Percentiles rank a stretch among this genome's conserved stretches.
These are phyloP conservation scores for Tricholoma saponaceum DNA, from an alignment of 768 basidiomycete species.

Conservation along the genomic window DNA sequence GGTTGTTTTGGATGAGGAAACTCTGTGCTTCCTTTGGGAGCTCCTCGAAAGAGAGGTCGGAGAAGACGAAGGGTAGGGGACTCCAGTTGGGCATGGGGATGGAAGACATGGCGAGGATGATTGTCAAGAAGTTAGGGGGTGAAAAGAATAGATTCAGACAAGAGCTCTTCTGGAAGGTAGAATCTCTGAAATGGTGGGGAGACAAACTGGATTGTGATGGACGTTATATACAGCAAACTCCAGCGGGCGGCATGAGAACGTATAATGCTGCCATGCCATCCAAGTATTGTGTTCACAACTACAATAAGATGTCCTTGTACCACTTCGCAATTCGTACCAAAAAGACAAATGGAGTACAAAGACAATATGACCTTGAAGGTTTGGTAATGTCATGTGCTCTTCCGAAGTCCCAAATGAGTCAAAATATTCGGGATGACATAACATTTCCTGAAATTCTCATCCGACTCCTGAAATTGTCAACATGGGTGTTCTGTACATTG, in stretches of 20 bases:
- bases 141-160: background rate
- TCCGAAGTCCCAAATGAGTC: too few relatives aligned
- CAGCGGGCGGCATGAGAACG: background rate
- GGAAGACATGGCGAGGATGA: background rate
- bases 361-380: background rate
- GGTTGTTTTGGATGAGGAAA: background rate
- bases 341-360: background rate
- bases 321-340: background rate
- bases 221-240: background rate
- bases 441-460: too few relatives aligned
- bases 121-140: background rate
- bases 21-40: slow-evolving; percentile 4
- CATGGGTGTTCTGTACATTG: too few relatives aligned
- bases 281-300: background rate
- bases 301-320: too few relatives aligned
- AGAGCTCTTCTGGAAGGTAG: background rate
- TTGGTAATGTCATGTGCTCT: background rate
- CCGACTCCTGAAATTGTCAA: too few relatives aligned
- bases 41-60: background rate
- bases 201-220: background rate
- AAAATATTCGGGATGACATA: too few relatives aligned
- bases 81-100: background rate
- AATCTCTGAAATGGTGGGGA: background rate
- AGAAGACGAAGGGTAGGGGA: background rate
- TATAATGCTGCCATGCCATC: background rate